Evolutionary conservation across 2,329 filamentous ascomycete genomes (phyloP), one percentile per base, ranked within the genome.

Genomic region (Diaporthe sp.): DNA sequence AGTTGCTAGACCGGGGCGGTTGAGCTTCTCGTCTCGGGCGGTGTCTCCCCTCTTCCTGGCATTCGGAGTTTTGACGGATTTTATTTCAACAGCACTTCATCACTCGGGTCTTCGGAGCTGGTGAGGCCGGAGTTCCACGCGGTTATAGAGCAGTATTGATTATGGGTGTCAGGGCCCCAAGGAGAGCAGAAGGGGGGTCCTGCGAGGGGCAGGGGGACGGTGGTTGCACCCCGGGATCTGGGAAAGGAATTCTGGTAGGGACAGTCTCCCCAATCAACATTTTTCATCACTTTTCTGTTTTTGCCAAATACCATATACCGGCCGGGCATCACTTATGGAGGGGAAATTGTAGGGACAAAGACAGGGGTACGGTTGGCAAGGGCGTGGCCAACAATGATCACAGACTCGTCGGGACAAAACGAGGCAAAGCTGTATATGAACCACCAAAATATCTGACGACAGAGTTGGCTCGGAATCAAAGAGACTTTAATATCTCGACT

Each of bases 51-150:
- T 25, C 10, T 53, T 25, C 15, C 49, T 73, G 71, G 49, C 55
- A 28, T 61, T 49, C 57, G 71, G 34, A 25, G 60, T 73, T 73
- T 65, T 65, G 58, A 65, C 58, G 47, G 49, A 37, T 53, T 4
- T 55, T 39, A 55, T 51, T 22, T 55, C 44, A 55, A 49, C 58
- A 73, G 71, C 39, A 47, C 13, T 34, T 73, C 71, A 12, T 73
- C 71, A 31, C 58, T 65, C 37, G 34, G 58, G 49, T 73, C 71
- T 65, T 44, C 25, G n/a, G 31, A 44, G 39, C 47, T 53, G 55
- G 61, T 49, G 34, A 53, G 58, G 37, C 71, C 58, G 12, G 71
- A 65, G 22, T 73, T 73, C 34, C 39, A 49, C 42, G 60, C 60
- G 20, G 31, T 73, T 22, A 49, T 73, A 25, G 34, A 73, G 20